Conservation (phyloP, 257 asterid species). For the Rehmannia glutinosa region DNA sequence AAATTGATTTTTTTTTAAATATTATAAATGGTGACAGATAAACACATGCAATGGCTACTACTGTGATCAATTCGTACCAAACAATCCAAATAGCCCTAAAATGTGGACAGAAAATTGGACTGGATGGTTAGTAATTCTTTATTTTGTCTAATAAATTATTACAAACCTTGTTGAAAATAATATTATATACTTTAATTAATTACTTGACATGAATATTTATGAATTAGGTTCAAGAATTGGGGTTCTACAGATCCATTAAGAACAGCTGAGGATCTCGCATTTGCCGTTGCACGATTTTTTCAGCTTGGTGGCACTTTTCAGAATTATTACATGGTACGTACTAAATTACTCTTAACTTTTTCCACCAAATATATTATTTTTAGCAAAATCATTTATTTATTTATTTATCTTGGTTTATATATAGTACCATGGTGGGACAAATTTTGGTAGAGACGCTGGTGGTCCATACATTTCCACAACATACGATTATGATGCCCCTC, state of each 20-base stretch:
- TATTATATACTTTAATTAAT: too few relatives aligned
- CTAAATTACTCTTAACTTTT: too few relatives aligned
- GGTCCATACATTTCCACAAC: conserved; percentile 80
- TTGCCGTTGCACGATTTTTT: conserved; percentile 65
- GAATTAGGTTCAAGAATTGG: conserved; percentile 68
- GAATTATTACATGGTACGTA: conserved; percentile 75
- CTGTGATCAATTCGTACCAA: conserved; percentile 57
- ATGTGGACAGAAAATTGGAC: conserved; percentile 96
- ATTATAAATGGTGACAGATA: conserved; percentile 41
- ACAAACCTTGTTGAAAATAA: too few relatives aligned
- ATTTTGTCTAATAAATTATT: not conserved
- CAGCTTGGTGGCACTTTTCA: conserved; percentile 69
- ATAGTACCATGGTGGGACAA: conserved; percentile 87
- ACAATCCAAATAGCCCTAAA: conserved; percentile 58
- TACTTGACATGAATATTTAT: not conserved
- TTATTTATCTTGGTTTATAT: too few relatives aligned
- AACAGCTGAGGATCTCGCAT: conserved; percentile 72
- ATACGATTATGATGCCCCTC: conserved; percentile 78
- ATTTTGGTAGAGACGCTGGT: conserved; percentile 72
- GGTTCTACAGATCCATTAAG: conserved; percentile 59
- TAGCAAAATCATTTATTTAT: too few relatives aligned
- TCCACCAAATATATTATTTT: too few relatives aligned
- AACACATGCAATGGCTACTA: conserved; percentile 85
- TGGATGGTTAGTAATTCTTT: conserved; percentile 63
- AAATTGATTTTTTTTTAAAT: not conserved